Percentiles rank a stretch among this genome's conserved stretches.
phyloP scores from a whole-genome alignment of 352 stramenopile genomes.

The Globisporangium splendens region DNA sequence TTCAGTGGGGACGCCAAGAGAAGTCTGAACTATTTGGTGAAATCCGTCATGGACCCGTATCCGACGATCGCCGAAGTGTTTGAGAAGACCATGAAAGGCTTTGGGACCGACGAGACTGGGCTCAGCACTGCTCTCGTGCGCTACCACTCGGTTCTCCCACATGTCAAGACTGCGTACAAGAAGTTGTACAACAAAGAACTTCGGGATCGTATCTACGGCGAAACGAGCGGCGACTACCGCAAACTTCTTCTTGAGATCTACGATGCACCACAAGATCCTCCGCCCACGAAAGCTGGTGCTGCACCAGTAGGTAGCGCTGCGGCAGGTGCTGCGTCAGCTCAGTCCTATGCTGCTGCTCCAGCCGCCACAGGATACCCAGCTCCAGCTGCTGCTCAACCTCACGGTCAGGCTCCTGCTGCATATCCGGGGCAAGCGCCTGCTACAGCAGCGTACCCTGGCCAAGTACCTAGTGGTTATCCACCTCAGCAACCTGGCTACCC shows the following conservation, averaged over 20 bases:
- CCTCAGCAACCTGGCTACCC: conserved; percentile 24
- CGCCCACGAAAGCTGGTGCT: conserved; percentile 8
- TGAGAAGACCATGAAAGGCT: conserved; percentile 71
- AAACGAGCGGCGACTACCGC: conserved; percentile 63
- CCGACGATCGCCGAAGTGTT: conserved; percentile 65
- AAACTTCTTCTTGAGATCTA: conserved; percentile 62
- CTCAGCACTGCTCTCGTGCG: conserved; percentile 57
- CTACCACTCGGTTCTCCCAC: conserved; percentile 48
- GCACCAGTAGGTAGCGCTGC: background rate
- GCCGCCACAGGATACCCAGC: conserved; percentile 14
- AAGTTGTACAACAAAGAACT: conserved; percentile 54
- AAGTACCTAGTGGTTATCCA: conserved; percentile 15
- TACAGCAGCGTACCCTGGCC: conserved; percentile 11
- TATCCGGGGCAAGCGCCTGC: conserved; percentile 24
- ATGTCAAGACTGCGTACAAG: conserved; percentile 59
- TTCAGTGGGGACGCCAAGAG: conserved; percentile 78
- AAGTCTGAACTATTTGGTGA: conserved; percentile 56
- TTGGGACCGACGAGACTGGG: conserved; percentile 57
- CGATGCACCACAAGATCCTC: conserved; percentile 56
- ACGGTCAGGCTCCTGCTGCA: conserved; percentile 5
- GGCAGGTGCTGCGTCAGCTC: conserved; percentile 11
- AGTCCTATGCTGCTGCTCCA: conserved; percentile 13
- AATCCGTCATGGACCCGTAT: conserved; percentile 55
- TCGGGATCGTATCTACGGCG: conserved; percentile 49
- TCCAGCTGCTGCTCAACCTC: background rate